A percentile compares a stretch with the other conserved stretches of the same genome.
phyloP scores from a whole-genome alignment of 129 eudicot genomes.

The Cynara cardunculus region DNA sequence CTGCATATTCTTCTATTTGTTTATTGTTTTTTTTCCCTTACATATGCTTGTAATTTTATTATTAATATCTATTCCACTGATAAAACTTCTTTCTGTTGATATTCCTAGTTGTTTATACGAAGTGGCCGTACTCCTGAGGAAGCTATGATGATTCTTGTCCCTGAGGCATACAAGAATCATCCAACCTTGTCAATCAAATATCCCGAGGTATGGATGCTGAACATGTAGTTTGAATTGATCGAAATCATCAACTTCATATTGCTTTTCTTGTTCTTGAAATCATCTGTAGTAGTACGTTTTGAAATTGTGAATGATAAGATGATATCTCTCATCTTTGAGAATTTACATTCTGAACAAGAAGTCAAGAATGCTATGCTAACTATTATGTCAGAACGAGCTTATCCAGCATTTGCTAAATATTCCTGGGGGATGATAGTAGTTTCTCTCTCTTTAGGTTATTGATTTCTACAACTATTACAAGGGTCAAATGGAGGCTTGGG shows the following conservation, averaged over 20 bases:
- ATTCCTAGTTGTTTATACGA: conserved; percentile 72
- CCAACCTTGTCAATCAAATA: conserved; percentile 89
- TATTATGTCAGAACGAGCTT: neutral
- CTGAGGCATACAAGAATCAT: conserved; percentile 98
- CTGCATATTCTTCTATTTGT: neutral
- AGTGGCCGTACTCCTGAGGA: conserved; percentile 97
- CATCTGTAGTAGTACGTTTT: neutral
- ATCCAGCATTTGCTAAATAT: neutral
- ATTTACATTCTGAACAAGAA: neutral
- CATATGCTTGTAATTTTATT: neutral
- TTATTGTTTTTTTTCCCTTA: neutral
- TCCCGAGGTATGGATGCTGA: conserved; percentile 71
- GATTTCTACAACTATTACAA: conserved; percentile 98
- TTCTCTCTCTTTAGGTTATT: conserved; percentile 46
- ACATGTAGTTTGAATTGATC: neutral
- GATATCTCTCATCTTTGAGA: conserved; percentile 3
- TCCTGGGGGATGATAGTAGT: neutral
- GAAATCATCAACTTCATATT: neutral
- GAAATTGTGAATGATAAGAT: neutral
- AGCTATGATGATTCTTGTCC: conserved; percentile 99
- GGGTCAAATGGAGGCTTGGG: conserved; percentile 99
- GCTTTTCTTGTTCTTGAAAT: neutral
- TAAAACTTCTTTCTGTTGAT: conserved; percentile 9
- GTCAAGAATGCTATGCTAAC: neutral
- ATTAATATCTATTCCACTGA: neutral